Base-by-base conservation (phyloP, 148 eudicot genomes). In the Pouteria glomerata region DNA sequence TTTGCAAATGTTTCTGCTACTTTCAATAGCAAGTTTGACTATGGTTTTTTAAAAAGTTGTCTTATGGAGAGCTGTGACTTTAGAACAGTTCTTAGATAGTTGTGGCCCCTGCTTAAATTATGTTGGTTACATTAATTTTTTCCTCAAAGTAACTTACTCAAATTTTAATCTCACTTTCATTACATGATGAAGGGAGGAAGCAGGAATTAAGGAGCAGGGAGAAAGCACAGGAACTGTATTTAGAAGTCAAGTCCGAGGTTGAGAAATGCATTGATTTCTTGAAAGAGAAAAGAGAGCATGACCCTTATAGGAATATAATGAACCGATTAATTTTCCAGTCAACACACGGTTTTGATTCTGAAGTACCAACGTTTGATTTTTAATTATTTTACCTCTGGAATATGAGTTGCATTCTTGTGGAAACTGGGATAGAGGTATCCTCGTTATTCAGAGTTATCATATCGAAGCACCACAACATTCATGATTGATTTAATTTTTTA, bases 311-410 rank as follows among this genome's bases (percentile, higher is more conserved):
- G 75, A 78, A 78, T 76, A 35, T 91, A 21, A 6, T 81, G 45
- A 57, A 85, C 61, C 88, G 93, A 13, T 44, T 82, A n/a, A 6
- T 79, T 29, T 91, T 83, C 82, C 87, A 74, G 67, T 83, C 90
- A 12, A 57, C 53, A 2, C 82, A 90, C 68, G 92, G 90, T 33
- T 58, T 61, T 55, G 82, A 86, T 21, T 68, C 82, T 29, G 82
- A 90, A 82, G 80, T 86, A 27, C 95, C 97, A 15, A 82, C 97
- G 3, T 92, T 89, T 62, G 83, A 86, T 57, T 70, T 80, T 56
- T 64, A 50, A 73, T 52, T 31, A 42, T 10, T 16, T 66, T 64
- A n/a, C 3, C 27, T 44, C 12, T 30, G 2, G 0, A 71, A 7
- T 44, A 8, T 44, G 10, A 57, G 45, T 68, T 33, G 1, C 26